Evolutionary conservation across 331 rosid species (phyloP).

Genomic region (Cydonia oblonga): DNA sequence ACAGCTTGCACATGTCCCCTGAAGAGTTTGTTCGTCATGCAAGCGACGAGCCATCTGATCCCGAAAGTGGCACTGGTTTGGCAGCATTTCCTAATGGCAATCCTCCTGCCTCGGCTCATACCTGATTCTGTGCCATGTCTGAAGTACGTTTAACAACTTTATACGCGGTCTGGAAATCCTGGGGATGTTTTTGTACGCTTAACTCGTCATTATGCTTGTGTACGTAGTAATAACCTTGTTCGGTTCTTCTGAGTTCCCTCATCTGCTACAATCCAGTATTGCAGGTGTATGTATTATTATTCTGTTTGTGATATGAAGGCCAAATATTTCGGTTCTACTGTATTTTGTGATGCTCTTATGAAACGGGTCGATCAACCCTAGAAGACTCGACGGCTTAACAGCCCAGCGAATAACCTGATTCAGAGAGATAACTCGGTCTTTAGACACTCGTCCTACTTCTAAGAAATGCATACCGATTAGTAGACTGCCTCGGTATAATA

Average conservation of each 20-base stretch:
- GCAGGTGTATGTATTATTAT: slow-evolving; percentile 26
- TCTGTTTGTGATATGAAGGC: slow-evolving; percentile 13
- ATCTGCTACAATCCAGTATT: slow-evolving; percentile 21
- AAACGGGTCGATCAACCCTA: too few species aligned
- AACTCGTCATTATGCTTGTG: slow-evolving; percentile 12
- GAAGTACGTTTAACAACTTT: slow-evolving; percentile 9
- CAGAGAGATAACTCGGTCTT: too few species aligned
- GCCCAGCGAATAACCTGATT: too few species aligned
- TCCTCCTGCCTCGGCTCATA: slow-evolving; percentile 61
- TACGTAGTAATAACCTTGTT: slow-evolving; percentile 6
- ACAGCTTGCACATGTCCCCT: slow-evolving; percentile 70
- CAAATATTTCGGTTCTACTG: not conserved
- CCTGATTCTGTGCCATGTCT: slow-evolving; percentile 26
- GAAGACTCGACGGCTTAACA: too few species aligned
- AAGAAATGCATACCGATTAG: too few species aligned
- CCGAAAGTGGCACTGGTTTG: slow-evolving; percentile 39
- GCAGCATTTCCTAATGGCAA: slow-evolving; percentile 52
- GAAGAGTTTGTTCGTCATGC: slow-evolving; percentile 95
- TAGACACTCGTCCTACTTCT: too few species aligned
- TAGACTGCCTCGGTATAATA: too few species aligned
- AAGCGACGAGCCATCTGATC: slow-evolving; percentile 37
- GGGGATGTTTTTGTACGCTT: slow-evolving; percentile 7
- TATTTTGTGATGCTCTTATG: not conserved
- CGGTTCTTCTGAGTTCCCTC: slow-evolving; percentile 5
- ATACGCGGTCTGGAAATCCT: not conserved